Conservation (phyloP, 208 protist species). For the Naegleria lovaniensis region DNA sequence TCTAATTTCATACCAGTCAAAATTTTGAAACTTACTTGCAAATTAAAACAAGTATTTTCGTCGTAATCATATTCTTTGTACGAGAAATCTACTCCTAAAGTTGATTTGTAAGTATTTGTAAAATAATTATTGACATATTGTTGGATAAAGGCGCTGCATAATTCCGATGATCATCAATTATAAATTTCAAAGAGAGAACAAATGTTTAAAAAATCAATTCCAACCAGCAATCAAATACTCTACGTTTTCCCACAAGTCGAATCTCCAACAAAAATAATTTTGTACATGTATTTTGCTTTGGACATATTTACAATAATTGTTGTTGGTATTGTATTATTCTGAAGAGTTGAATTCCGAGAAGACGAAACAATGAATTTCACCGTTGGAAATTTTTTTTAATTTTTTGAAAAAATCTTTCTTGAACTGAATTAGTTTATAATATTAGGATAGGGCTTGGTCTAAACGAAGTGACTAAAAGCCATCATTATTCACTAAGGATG, state of each 20-base stretch:
- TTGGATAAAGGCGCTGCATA: background rate
- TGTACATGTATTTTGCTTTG: background rate
- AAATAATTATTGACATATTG: slow-evolving; percentile 4
- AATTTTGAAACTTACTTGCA: background rate
- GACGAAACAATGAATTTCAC: too few species aligned
- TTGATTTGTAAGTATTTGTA: background rate
- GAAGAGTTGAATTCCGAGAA: too few species aligned
- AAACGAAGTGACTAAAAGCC: too few species aligned
- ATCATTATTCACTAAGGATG: too few species aligned
- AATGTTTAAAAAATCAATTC: background rate
- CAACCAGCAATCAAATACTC: background rate
- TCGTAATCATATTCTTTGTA: background rate
- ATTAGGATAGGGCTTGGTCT: too few species aligned
- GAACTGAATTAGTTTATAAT: too few species aligned
- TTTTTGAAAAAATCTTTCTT: too few species aligned
- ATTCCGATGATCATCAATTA: background rate
- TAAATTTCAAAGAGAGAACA: background rate
- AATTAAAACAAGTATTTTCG: background rate
- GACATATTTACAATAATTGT: background rate
- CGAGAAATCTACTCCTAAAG: background rate
- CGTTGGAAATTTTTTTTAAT: too few species aligned
- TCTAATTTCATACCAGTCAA: too few species aligned
- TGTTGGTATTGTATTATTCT: too few species aligned
- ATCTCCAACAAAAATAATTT: slow-evolving; percentile 12
- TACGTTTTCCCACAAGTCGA: background rate